Conservation (phyloP, 306 rosid species). For the Sphenostylis stenocarpa region DNA sequence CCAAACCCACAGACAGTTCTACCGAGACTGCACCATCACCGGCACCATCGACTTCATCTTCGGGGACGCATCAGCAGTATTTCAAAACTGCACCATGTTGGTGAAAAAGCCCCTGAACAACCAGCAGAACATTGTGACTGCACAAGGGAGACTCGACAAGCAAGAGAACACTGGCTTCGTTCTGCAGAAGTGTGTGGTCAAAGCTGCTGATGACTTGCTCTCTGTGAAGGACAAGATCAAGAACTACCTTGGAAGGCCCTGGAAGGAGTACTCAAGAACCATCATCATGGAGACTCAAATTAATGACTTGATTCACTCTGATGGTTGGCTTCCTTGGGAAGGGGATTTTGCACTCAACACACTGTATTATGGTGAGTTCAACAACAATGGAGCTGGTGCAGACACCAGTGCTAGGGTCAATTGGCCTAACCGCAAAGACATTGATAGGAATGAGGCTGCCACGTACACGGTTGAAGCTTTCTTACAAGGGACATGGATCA, state of each 20-base stretch:
- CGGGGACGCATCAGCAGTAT: slow-evolving; percentile 66
- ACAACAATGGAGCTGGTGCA: slow-evolving; percentile 69
- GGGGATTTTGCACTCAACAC: slow-evolving; percentile 70
- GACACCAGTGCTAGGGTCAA: slow-evolving; percentile 53
- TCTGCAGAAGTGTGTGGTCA: slow-evolving; percentile 59
- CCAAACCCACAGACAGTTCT: slow-evolving; percentile 74
- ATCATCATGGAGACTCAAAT: slow-evolving; percentile 70
- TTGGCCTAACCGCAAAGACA: slow-evolving; percentile 58
- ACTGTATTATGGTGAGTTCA: slow-evolving; percentile 64
- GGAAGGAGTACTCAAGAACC: slow-evolving; percentile 73
- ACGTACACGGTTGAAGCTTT: slow-evolving; percentile 53
- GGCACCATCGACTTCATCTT: slow-evolving; percentile 85
- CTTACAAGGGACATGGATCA: slow-evolving; percentile 67
- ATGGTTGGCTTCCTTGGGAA: slow-evolving; percentile 71
- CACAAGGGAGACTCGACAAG: slow-evolving; percentile 58
- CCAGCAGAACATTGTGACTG: slow-evolving; percentile 65
- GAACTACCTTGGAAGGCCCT: slow-evolving; percentile 82
- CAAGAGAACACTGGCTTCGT: slow-evolving; percentile 58
- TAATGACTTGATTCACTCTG: slow-evolving; percentile 52
- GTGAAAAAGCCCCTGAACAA: slow-evolving; percentile 55
- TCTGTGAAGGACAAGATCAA: slow-evolving; percentile 21
- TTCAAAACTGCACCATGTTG: slow-evolving; percentile 62
- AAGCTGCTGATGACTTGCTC: slow-evolving; percentile 37
- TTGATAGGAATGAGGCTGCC: slow-evolving; percentile 52
- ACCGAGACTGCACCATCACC: slow-evolving; percentile 54